A percentile compares a stretch with the other conserved stretches of the same genome.
These are phyloP conservation scores for Aspergillus felis DNA, from an alignment of 2,329 filamentous ascomycete genomes.

Conservation along the genomic window DNA sequence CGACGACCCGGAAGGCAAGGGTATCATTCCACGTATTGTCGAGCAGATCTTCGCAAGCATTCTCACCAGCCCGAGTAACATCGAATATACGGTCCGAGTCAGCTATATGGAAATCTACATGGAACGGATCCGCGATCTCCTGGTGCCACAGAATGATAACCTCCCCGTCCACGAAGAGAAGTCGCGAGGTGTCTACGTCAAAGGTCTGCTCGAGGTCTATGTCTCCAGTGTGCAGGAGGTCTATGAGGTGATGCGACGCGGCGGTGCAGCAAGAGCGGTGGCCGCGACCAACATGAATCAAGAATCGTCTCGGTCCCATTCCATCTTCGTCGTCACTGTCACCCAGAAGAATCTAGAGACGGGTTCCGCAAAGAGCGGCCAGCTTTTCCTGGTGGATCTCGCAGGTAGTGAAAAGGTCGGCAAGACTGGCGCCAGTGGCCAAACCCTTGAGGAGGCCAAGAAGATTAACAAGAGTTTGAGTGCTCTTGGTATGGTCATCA, in stretches of 20 bases:
- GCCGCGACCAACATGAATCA: constrained; percentile 99
- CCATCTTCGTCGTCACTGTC: constrained; percentile 95
- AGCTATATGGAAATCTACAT: constrained; percentile 99
- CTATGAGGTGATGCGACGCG: constrained; percentile 92
- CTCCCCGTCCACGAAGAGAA: constrained; percentile 98
- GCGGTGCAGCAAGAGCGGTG: constrained; percentile 83
- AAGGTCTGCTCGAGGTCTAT: constrained; percentile 90
- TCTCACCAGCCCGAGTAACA: constrained; percentile 82
- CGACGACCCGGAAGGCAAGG: constrained; percentile 79
- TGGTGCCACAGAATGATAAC: constrained; percentile 92
- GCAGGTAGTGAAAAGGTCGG: constrained; percentile 98
- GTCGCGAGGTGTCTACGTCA: constrained; percentile 92
- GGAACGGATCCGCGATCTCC: constrained; percentile 92
- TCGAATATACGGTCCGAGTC: constrained; percentile 97
- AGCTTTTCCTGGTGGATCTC: constrained; percentile 95
- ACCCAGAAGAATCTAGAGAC: constrained; percentile 98
- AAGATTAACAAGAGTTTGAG: constrained; percentile 99
- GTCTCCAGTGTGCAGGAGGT: constrained; percentile 94
- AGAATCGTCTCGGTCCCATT: constrained; percentile 96
- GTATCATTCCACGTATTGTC: constrained; percentile 94
- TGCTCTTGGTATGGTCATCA: constrained; percentile 98
- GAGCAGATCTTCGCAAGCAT: constrained; percentile 98
- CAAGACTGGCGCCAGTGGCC: constrained; percentile 95
- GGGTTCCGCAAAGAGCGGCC: constrained; percentile 90
- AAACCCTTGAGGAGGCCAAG: constrained; percentile 96